These are phyloP conservation scores for Mortierella sp. DNA, from an alignment of 371 early-diverging fungal species.

Conservation along the genomic window DNA sequence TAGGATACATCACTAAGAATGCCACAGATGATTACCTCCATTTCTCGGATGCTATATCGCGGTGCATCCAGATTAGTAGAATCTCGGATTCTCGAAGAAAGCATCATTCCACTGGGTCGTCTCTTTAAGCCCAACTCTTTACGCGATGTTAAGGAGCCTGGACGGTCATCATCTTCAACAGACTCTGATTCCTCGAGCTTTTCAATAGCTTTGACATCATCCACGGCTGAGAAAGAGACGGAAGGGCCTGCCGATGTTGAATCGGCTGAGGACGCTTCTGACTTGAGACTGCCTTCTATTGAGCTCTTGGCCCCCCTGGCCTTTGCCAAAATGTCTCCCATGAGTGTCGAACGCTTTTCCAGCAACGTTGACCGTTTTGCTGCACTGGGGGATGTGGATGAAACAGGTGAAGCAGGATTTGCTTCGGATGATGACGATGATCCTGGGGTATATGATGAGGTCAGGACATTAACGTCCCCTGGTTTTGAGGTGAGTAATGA, in stretches of 20 bases:
- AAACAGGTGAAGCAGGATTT: conserved; percentile 2
- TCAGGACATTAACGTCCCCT: conserved; percentile 29
- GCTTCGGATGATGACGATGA: conserved; percentile 22
- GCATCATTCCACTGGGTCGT: conserved; percentile 34
- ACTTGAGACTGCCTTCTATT: conserved; percentile 3
- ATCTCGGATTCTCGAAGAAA: conserved; percentile 48
- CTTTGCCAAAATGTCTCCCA: conserved; percentile 34
- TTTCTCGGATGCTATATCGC: conserved; percentile 50
- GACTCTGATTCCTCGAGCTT: conserved; percentile 12
- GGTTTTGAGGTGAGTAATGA: conserved; percentile 15
- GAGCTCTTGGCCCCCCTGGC: conserved; percentile 27
- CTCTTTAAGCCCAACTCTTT: conserved; percentile 18
- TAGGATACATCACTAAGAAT: not conserved
- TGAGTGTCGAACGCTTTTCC: conserved; percentile 28
- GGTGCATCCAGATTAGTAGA: conserved; percentile 53
- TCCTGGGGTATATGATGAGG: conserved; percentile 43
- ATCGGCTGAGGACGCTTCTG: not conserved
- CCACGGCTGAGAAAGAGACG: conserved; percentile 23
- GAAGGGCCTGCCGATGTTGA: conserved; percentile 11
- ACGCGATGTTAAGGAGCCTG: not conserved
- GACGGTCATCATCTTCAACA: not conserved
- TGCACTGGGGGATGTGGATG: conserved; percentile 18
- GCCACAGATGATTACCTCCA: conserved; percentile 34
- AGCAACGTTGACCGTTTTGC: conserved; percentile 23
- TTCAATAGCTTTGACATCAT: conserved; percentile 20